Base-by-base conservation (phyloP, 768 basidiomycete species). In the Lyophyllum shimeji region DNA sequence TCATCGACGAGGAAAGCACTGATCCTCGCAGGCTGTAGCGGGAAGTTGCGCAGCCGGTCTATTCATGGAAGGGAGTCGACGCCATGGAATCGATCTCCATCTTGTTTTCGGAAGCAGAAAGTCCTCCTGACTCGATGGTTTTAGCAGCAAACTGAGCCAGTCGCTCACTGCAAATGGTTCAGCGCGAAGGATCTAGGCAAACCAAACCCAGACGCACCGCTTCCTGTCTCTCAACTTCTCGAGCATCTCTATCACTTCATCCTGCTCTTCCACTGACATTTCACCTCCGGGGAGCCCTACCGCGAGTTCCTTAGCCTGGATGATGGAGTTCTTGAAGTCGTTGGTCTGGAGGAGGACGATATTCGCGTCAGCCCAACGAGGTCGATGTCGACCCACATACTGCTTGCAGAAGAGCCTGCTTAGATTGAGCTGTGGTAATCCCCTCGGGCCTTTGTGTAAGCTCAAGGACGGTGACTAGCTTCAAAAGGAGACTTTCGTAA, bases 61-160 rank as follows among this genome's bases (percentile, higher is more conserved):
- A 66, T 50, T 70, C 74, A 18, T 75, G 69, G 53, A 77, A 74
- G 11, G 88, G 88, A 3, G 88, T 90, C 3, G 88, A 89, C 24
- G 88, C 88, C 55, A 83, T 85, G 13, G 88, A 90, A 64, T 90
- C 88, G 37, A 90, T 69, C 60, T 89, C 88, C 81, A 88, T 87
- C 58, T 75, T 78, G 4, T 63, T 44, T 21, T 76, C 71, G 12
- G 58, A 60, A 2, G 58, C 56, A 13, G 60, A 63, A 23, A 63
- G 33, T 3, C 67, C 60, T 7, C 71, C 68, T 27, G 77, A 71
- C 13, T 63, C 65, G 20, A 79, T 63, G 18, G 74, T 73, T 52
- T 71, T 73, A 13, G 74, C 67, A 3, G 83, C 69, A 59, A 90
- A 88, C 13, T 77, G 72, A 0, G 66, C 70, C 1, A 89, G 72